Conservation (phyloP, 352 stramenopile species). For the Peronospora farinosa region DNA sequence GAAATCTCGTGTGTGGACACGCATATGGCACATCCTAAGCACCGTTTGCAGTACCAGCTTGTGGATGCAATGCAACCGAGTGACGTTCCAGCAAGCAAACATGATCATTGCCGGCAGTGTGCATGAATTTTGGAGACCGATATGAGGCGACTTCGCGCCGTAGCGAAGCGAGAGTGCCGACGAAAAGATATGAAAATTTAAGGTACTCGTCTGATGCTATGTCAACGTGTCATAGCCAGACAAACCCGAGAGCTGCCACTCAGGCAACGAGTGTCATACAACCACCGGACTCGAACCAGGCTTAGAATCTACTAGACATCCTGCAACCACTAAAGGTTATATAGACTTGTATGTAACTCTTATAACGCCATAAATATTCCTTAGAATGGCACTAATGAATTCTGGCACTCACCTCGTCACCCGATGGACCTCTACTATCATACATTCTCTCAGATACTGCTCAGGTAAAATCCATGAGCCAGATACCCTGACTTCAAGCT, state of each 20-base stretch:
- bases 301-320: too few relatives aligned
- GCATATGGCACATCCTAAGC: background rate
- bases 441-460: too few relatives aligned
- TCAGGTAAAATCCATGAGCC: too few relatives aligned
- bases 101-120: background rate
- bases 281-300: background rate
- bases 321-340: too few relatives aligned
- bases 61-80: background rate
- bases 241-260: background rate
- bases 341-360: too few relatives aligned
- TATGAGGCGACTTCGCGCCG: background rate
- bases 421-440: too few relatives aligned
- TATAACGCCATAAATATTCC: too few relatives aligned
- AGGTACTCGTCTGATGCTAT: background rate
- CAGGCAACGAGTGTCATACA: background rate
- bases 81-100: background rate
- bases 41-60: background rate
- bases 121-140: background rate
- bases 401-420: too few relatives aligned
- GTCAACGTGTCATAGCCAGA: background rate
- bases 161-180: background rate
- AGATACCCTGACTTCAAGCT: too few relatives aligned
- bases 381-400: too few relatives aligned
- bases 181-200: background rate
- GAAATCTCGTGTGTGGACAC: background rate